Evolutionary conservation across 352 stramenopile species (phyloP).

Genomic region (Globisporangium sylvaticum): DNA sequence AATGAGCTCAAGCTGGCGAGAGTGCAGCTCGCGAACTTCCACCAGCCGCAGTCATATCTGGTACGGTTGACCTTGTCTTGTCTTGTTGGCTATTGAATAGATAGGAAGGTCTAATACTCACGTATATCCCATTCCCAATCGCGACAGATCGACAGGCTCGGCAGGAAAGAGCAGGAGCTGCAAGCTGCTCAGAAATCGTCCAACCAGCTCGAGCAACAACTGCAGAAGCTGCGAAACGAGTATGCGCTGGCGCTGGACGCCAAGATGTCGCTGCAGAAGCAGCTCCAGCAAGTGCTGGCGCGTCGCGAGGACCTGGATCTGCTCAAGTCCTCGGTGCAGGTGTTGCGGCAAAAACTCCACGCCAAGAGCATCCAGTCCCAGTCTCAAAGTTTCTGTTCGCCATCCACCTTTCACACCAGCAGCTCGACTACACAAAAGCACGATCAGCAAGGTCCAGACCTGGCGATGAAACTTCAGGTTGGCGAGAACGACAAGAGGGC

Average conservation of each 20-base stretch:
- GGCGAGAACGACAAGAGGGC: constrained; percentile 1
- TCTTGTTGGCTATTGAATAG: neutral
- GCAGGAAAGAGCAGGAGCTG: constrained; percentile 40
- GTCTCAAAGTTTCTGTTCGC: neutral
- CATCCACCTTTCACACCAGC: neutral
- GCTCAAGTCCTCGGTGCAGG: constrained; percentile 53
- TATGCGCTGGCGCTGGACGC: constrained; percentile 31
- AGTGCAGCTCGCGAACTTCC: constrained; percentile 39
- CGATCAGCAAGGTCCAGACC: neutral
- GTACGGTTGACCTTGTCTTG: constrained; percentile 18
- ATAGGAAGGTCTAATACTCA: neutral
- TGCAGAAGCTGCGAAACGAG: constrained; percentile 43
- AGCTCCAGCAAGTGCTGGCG: constrained; percentile 65
- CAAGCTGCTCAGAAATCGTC: constrained; percentile 19
- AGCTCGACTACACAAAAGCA: neutral
- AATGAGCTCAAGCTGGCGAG: constrained; percentile 30
- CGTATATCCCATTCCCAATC: neutral
- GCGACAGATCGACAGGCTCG: constrained; percentile 67
- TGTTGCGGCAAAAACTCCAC: constrained; percentile 34
- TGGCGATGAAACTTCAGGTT: neutral
- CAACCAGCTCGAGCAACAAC: constrained; percentile 29
- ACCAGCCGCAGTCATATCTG: constrained; percentile 74
- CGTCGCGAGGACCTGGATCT: constrained; percentile 56
- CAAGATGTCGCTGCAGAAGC: constrained; percentile 48
- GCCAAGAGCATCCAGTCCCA: neutral